phyloP scores from a whole-genome alignment of 805 yeast species.

The Clavispora carvajalis region DNA sequence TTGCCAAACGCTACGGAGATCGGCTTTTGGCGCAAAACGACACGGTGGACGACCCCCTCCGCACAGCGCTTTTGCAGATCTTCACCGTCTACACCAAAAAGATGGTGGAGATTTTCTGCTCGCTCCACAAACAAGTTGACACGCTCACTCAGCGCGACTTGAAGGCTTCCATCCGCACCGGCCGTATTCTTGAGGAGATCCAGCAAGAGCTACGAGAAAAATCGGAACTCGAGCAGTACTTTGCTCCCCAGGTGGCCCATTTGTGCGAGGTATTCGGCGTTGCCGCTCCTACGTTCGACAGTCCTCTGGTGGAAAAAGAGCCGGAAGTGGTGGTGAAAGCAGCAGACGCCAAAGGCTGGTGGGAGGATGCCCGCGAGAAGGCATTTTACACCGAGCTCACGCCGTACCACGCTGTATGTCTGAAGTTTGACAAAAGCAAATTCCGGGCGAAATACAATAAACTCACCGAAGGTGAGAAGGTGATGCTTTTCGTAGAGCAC shows the following conservation, averaged over 20 bases:
- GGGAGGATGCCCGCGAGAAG: conserved; percentile 66
- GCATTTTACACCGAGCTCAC: conserved; percentile 55
- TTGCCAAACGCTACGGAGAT: conserved; percentile 30
- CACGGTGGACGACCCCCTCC: conserved; percentile 23
- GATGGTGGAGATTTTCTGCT: conserved; percentile 31
- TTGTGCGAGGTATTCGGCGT: conserved; percentile 9
- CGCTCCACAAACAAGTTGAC: conserved; percentile 30
- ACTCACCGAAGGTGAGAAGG: conserved; percentile 32
- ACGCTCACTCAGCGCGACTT: conserved; percentile 37
- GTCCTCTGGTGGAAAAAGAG: conserved; percentile 21
- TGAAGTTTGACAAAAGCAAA: background rate
- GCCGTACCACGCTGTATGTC: background rate
- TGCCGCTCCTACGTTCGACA: conserved; percentile 15
- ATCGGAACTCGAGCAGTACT: conserved; percentile 2
- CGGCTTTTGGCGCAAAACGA: background rate
- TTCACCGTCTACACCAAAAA: conserved; percentile 41
- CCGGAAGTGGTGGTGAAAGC: conserved; percentile 1
- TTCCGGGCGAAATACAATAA: conserved; percentile 3
- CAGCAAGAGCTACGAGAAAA: conserved; percentile 21
- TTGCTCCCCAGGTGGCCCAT: conserved; percentile 3
- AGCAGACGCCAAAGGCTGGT: conserved; percentile 26
- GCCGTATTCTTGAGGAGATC: conserved; percentile 47
- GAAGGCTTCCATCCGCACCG: conserved; percentile 61
- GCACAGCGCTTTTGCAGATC: conserved; percentile 26
- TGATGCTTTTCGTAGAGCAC: conserved; percentile 38